Base-by-base conservation (phyloP, 306 rosid genomes). In the Malus fusca region DNA sequence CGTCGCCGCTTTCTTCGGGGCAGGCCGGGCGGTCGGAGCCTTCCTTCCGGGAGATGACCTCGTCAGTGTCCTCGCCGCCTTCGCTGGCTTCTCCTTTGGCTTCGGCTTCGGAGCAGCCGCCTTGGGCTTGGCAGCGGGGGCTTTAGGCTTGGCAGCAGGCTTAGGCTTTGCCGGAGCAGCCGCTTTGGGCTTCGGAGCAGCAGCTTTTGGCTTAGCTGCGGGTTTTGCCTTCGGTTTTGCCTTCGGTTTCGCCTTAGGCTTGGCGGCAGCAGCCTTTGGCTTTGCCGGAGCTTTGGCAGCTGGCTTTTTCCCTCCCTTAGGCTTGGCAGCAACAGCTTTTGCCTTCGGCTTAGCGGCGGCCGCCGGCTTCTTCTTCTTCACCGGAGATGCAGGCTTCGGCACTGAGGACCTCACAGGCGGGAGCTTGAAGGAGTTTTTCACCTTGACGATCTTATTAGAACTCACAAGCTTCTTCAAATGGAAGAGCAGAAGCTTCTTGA, bases 381-480 rank as follows among this genome's bases (percentile, higher is more conserved):
- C 60, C 12, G 52, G 76, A 48, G 86, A 63, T 25, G 83, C 2
- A 0, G 84, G 80, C 8, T 31, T 66, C 43, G 23, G 68, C 43
- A 8, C 61, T 4, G 73, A n/a, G 0, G 89, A 61, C 58, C 44
- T 35, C 0, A n/a, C 69, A 11, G 84, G 6, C 0, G 93, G 82
- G 3, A 96, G 81, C 85, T 96, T 96, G 76, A 83, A 96, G 1
- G 99, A 96, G 35, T 84, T 74, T 71, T 92, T 96, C 0, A 96
- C 90, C 85, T 92, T 96, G 0, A 84, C 85, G 4, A 96, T 81
- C 81, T 88, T 92, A 0, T 86, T 91, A 1, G 96, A 77, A 4
- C 85, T 85, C 1, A 96, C 98, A 0, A 85, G 86, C 66, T 92
- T 96, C 88, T 96, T 96, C 77, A 96, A 78, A 42, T 90, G 85